A percentile compares a stretch with the other conserved stretches of the same genome.
Evolutionary conservation across 257 asterid species (phyloP).

Genomic region (Nicotiana noctiflora): DNA sequence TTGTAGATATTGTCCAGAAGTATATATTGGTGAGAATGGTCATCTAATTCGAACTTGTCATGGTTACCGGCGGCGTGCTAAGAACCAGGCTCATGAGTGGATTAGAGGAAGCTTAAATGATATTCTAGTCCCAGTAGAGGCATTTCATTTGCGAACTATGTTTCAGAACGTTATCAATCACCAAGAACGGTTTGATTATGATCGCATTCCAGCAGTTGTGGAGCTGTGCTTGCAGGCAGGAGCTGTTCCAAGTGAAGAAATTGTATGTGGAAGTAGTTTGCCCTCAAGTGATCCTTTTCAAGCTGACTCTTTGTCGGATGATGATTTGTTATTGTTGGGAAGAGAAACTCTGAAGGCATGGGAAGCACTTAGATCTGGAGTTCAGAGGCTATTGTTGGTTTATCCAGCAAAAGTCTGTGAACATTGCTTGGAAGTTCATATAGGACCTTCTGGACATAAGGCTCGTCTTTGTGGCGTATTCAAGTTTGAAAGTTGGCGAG

Average conservation of each 20-base stretch:
- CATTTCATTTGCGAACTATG: conserved; percentile 62
- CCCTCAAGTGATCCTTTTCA: conserved; percentile 3
- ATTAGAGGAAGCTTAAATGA: conserved; percentile 43
- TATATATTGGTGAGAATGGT: conserved; percentile 67
- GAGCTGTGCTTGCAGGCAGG: conserved; percentile 94
- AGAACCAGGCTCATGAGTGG: conserved; percentile 68
- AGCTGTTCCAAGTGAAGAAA: conserved; percentile 27
- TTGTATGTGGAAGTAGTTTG: conserved; percentile 2
- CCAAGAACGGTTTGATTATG: conserved; percentile 65
- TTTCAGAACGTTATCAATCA: conserved; percentile 51
- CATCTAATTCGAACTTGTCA: conserved; percentile 70
- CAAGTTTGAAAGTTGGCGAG: conserved; percentile 54
- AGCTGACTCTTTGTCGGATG: conserved; percentile 27
- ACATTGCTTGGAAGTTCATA: conserved; percentile 76
- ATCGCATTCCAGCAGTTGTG: conserved; percentile 67
- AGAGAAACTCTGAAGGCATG: conserved; percentile 56
- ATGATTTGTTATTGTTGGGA: conserved; percentile 40
- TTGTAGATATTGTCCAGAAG: conserved; percentile 80
- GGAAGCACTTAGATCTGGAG: conserved; percentile 67
- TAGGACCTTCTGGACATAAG: conserved; percentile 77
- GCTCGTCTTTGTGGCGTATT: conserved; percentile 87
- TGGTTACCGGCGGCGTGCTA: conserved; percentile 51
- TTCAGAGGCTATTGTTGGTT: conserved; percentile 52
- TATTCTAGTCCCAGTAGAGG: conserved; percentile 58
- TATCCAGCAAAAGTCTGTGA: conserved; percentile 77